These are phyloP conservation scores for Leersia perrieri DNA, from an alignment of 176 grass and related monocot species.

Conservation along the genomic window DNA sequence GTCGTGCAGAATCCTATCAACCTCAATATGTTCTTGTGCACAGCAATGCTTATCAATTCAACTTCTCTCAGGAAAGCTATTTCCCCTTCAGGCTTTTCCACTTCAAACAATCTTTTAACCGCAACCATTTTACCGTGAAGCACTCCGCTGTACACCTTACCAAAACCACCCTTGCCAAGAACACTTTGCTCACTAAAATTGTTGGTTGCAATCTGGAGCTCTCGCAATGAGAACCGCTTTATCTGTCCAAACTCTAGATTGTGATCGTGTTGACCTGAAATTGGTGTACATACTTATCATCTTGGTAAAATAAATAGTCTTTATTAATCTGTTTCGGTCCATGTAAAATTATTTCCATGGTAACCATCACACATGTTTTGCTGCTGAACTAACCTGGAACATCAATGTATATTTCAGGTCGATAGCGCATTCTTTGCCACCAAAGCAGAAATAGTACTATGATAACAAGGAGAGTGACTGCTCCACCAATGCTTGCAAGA, in stretches of 20 bases:
- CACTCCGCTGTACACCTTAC: slow-evolving; percentile 84
- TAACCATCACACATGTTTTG: neutral
- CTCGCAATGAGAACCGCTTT: slow-evolving; percentile 70
- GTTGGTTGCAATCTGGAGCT: slow-evolving; percentile 79
- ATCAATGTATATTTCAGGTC: slow-evolving; percentile 67
- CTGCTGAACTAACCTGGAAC: slow-evolving; percentile 63
- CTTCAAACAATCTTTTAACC: slow-evolving; percentile 58
- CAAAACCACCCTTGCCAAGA: slow-evolving; percentile 87
- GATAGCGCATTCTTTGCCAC: slow-evolving; percentile 45
- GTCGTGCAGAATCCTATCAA: slow-evolving; percentile 92
- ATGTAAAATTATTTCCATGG: neutral
- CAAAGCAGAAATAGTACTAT: slow-evolving; percentile 53
- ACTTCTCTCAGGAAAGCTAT: slow-evolving; percentile 77
- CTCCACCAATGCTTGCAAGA: slow-evolving; percentile 56
- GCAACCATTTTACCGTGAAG: slow-evolving; percentile 63
- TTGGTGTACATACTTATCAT: slow-evolving; percentile 15
- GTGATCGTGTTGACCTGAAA: slow-evolving; percentile 66
- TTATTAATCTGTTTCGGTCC: slow-evolving; percentile 5
- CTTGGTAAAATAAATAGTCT: neutral
- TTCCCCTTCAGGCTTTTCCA: slow-evolving; percentile 53
- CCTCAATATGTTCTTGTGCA: slow-evolving; percentile 83
- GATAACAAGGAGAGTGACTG: slow-evolving; percentile 29
- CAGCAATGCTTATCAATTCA: slow-evolving; percentile 89
- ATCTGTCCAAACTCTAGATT: slow-evolving; percentile 81
- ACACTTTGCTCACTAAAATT: slow-evolving; percentile 71